Conservation (phyloP, 192 early-diverging fungal genomes). For the Coemansia pectinata region DNA sequence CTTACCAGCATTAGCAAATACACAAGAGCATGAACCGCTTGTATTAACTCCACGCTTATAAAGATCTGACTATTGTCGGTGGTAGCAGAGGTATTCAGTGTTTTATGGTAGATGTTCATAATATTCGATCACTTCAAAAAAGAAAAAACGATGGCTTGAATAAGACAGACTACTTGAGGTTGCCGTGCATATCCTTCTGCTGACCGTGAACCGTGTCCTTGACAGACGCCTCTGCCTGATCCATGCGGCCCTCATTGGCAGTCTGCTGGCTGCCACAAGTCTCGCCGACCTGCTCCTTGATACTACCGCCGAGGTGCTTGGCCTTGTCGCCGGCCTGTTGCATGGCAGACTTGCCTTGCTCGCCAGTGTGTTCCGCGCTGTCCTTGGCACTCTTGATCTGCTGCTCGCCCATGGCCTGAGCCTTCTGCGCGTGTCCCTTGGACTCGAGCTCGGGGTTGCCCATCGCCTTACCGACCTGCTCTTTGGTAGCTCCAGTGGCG, state of each 20-base stretch:
- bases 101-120: too few species aligned
- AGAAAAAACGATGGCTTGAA: too few species aligned
- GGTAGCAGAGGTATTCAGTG: too few species aligned
- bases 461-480: slow-evolving; percentile 10
- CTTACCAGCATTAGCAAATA: too few species aligned
- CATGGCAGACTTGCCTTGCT: neutral
- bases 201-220: neutral
- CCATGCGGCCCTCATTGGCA: slow-evolving; percentile 10
- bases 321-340: slow-evolving; percentile 4
- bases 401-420: slow-evolving; percentile 4
- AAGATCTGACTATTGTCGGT: too few species aligned
- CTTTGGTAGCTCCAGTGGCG: slow-evolving; percentile 21
- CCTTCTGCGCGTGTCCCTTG: neutral
- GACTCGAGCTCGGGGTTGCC: slow-evolving; percentile 2
- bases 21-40: too few species aligned
- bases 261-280: slow-evolving; percentile 1
- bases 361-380: neutral
- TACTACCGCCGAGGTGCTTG: slow-evolving; percentile 4
- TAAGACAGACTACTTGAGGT: neutral
- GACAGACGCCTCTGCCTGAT: slow-evolving; percentile 14
- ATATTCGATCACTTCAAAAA: too few species aligned
- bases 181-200: neutral
- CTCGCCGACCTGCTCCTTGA: neutral
- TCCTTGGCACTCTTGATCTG: neutral
- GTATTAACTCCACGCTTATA: too few species aligned